Evolutionary conservation across 2,329 filamentous ascomycete genomes (phyloP).

Genomic region (Cryoendolithus antarcticus): DNA sequence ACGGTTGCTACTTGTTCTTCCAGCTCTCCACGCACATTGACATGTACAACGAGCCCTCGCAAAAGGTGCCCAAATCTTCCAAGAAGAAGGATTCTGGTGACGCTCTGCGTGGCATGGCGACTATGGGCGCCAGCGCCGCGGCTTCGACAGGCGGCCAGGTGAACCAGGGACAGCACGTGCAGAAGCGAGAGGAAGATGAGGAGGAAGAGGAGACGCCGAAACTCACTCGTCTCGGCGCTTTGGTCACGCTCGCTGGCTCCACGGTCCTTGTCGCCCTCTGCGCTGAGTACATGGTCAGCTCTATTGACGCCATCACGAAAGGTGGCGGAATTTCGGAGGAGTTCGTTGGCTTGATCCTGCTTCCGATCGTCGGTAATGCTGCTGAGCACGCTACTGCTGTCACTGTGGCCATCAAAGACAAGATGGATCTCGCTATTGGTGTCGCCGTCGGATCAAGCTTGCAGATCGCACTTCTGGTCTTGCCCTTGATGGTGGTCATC

Average conservation of each 20-base stretch:
- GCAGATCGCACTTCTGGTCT: conserved; percentile 52
- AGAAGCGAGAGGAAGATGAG: conserved; percentile 43
- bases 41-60: conserved; percentile 68
- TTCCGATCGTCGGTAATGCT: conserved; percentile 55
- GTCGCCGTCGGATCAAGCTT: conserved; percentile 54
- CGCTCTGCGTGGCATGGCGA: conserved; percentile 36
- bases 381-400: conserved; percentile 54
- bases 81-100: conserved; percentile 38
- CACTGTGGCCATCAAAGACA: conserved; percentile 50
- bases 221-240: conserved; percentile 58
- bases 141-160: conserved; percentile 38
- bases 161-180: conserved; percentile 35
- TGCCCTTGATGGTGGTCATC: conserved; percentile 48
- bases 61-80: conserved; percentile 56
- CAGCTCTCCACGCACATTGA: conserved; percentile 74
- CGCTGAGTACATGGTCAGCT: conserved; percentile 52
- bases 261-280: conserved; percentile 73
- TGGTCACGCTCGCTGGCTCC: conserved; percentile 57
- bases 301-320: conserved; percentile 43
- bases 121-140: conserved; percentile 41
- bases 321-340: conserved; percentile 41
- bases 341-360: conserved; percentile 51
- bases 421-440: conserved; percentile 56
- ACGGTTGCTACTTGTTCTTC: conserved; percentile 74
- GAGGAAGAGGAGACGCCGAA: conserved; percentile 66